Conservation (phyloP, 2,329 filamentous ascomycete species). For the Fusarium mangiferae region DNA sequence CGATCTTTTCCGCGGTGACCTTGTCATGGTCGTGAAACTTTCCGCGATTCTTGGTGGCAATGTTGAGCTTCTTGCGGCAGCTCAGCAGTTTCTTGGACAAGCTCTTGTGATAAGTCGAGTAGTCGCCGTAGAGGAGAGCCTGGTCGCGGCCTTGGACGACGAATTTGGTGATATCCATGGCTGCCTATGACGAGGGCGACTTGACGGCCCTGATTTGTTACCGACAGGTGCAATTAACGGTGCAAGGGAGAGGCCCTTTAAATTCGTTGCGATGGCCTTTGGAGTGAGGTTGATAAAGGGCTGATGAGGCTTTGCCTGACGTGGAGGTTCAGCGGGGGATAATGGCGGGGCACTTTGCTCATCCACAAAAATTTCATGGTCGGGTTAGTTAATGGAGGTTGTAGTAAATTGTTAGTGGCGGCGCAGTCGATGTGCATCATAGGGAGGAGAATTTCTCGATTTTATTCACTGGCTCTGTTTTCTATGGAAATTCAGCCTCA, state of each 20-base stretch:
- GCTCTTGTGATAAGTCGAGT: constrained; percentile 83
- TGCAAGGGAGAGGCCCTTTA: not conserved
- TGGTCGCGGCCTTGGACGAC: constrained; percentile 82
- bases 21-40: constrained; percentile 81
- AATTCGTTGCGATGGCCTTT: constrained; percentile 10
- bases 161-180: constrained; percentile 91
- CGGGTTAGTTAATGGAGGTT: constrained; percentile 10
- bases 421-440: not conserved
- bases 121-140: constrained; percentile 88
- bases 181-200: not conserved
- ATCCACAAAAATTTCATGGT: constrained; percentile 30
- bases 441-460: not conserved
- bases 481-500: not conserved
- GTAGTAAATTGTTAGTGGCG: constrained; percentile 32
- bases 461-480: not conserved
- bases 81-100: constrained; percentile 84
- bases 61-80: constrained; percentile 84
- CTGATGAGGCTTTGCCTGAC: constrained; percentile 39
- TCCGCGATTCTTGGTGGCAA: constrained; percentile 83
- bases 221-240: not conserved
- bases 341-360: constrained; percentile 39
- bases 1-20: constrained; percentile 80
- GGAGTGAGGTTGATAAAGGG: constrained; percentile 25
- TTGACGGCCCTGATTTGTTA: not conserved
- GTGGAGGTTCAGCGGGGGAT: constrained; percentile 44